Evolutionary conservation across 2,329 filamentous ascomycete genomes (phyloP), one percentile per base, ranked within the genome.

Genomic region (Trichoderma afroharzianum): DNA sequence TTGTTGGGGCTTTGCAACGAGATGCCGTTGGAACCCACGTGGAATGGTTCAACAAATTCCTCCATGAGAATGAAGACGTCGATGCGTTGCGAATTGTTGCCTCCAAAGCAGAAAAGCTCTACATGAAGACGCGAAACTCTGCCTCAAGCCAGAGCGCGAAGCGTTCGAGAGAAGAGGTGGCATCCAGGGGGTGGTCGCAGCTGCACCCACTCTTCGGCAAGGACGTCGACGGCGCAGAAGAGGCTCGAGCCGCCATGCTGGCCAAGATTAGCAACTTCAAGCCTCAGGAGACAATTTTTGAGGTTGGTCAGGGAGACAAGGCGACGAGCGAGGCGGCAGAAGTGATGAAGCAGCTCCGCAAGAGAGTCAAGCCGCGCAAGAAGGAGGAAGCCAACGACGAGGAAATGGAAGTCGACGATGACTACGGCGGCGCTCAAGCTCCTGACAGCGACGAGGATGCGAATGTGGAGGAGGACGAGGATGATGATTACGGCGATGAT

Each of bases 221-320:
- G 68, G 88, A 92, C 66, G 88, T 87, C 0, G 87, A 89, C 70
- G 84, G 88, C 39, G 82, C 88, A 32, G 93, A 95, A 77, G 87
- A 90, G 72, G 91, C 93, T 63, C 89, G 95, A 36, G 90, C 94
- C 63, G 90, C 92, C 64, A 97, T 99, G 93, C 85, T 99, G 33
- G 93, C 94, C 36, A 89, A 91, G 72, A 93, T 99, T 71, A 95
- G 93, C 76, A 92, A 92, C 2, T 99, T 96, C 83, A 90, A 93
- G 76, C 96, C 97, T 0, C 87, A 91, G 57, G 96, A 99, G 81
- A 98, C 95, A 0, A 93, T 99, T n/a, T 99, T 99, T 76, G 96
- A 99, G 81, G 91, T 98, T 74, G 92, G 93, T 7, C 90, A 91
- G 75, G 88, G 91, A 73, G 92, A 90, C 50, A 91, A 92, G 74